Evolutionary conservation across 176 grass and related monocot species (phyloP), one percentile per base, ranked within the genome.

Genomic region (Tillandsia fasciculata): DNA sequence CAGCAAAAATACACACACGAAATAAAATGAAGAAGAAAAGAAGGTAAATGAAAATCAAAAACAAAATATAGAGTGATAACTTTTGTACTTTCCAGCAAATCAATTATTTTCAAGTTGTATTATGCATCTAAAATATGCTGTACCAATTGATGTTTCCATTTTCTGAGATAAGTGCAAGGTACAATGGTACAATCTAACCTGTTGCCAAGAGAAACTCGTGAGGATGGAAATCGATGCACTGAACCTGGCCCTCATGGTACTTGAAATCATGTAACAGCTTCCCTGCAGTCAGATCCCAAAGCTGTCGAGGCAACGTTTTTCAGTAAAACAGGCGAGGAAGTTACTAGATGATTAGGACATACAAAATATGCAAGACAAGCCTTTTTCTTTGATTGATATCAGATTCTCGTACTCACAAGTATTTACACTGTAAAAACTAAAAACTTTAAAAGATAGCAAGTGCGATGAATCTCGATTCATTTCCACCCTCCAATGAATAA

Each of bases 201-300:
- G 92, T 89, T 89, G 92, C 92, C 73, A 96, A 70, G 50, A 92
- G 88, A 65, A 92, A 96, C 74, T 96, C 88, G 53, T 96, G 83
- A 71, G 92, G 92, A 85, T 92, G 88, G 70, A 96, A 96, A 87
- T 96, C 92, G 78, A 96, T 92, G 83, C 92, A 96, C 64, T 96
- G 88, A 83, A 96, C 82, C 64, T 92, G 92, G 82, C 92, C 92
- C 76, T 92, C 92, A 26, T 96, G 92, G 51, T 65, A 73, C 68
- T 92, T 96, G 71, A 96, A 96, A 64, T 96, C 88, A 71, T 96
- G 92, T 73, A 96, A 84, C 76, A 89, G 73, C 71, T 96, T 96
- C 70, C 92, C 88, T 77, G 92, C 92, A 71, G 88, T 96, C 65
- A 96, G 79, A 87, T 96, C 88, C 92, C 92, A 92, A 3, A 96